Percentiles rank a stretch among this genome's conserved stretches.
Conservation (phyloP, 202 grass and related monocot species). For the Tripidium arundinaceum region DNA sequence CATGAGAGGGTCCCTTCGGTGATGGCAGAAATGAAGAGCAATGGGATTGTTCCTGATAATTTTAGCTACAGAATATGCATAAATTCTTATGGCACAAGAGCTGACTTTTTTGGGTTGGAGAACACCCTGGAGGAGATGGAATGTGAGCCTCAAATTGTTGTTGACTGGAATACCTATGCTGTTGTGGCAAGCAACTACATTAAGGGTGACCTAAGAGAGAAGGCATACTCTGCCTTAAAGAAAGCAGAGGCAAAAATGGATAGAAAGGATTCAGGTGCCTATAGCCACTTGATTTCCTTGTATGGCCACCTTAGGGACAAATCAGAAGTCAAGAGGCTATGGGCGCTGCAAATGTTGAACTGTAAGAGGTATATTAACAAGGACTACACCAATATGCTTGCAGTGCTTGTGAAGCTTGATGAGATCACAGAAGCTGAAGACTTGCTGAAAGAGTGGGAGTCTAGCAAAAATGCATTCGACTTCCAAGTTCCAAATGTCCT, state of each 20-base stretch:
- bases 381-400: constrained; percentile 72
- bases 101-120: constrained; percentile 72
- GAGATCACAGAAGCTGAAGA: constrained; percentile 65
- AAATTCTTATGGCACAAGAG: constrained; percentile 61
- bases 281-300: constrained; percentile 69
- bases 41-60: constrained; percentile 71
- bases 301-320: constrained; percentile 60
- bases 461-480: constrained; percentile 50
- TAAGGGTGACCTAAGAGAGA: constrained; percentile 48
- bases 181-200: constrained; percentile 63
- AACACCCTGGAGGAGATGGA: constrained; percentile 84
- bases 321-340: constrained; percentile 62
- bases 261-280: constrained; percentile 35
- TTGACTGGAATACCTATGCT: constrained; percentile 88
- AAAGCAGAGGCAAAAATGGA: constrained; percentile 77
- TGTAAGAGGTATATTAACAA: constrained; percentile 69
- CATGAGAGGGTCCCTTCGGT: constrained; percentile 74
- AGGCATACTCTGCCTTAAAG: constrained; percentile 57
- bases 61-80: constrained; percentile 92
- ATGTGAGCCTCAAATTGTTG: constrained; percentile 71
- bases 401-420: constrained; percentile 57
- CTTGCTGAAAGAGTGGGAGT: constrained; percentile 82
- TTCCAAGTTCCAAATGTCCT: constrained; percentile 73
- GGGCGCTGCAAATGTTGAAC: constrained; percentile 66
- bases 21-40: constrained; percentile 69